These are phyloP conservation scores for Beauveria asiatica DNA, from an alignment of 2,329 filamentous ascomycete species.

Conservation along the genomic window DNA sequence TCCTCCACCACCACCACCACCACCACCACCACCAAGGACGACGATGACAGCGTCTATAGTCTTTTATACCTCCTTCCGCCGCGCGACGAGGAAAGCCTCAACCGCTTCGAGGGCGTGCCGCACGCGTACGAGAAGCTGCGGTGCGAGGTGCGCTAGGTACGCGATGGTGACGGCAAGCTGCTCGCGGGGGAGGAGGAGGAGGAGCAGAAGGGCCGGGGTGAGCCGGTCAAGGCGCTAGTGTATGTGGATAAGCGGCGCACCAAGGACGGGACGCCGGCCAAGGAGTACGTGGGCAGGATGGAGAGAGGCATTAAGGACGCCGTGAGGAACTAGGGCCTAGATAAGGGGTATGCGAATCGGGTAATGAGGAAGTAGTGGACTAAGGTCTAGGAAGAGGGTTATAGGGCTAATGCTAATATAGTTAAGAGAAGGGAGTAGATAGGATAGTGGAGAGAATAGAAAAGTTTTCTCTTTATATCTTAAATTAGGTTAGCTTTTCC, in stretches of 20 bases:
- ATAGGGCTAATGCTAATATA: no score
- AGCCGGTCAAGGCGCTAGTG: conserved; percentile 39
- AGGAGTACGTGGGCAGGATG: conserved; percentile 57
- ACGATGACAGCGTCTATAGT: conserved; percentile 41
- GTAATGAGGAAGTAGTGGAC: conserved; percentile 42
- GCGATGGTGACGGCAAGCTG: conserved; percentile 16
- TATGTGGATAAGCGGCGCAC: conserved; percentile 47
- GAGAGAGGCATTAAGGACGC: conserved; percentile 55
- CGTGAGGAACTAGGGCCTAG: conserved; percentile 41
- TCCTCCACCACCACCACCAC: not conserved
- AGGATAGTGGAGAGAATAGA: no score
- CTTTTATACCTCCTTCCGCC: conserved; percentile 44
- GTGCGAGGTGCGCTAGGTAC: conserved; percentile 25
- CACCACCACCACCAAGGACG: not conserved
- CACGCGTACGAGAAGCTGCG: conserved; percentile 47
- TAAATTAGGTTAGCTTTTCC: not conserved
- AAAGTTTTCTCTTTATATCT: not conserved
- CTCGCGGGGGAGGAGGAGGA: conserved; percentile 15
- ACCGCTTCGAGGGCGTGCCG: conserved; percentile 55
- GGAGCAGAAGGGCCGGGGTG: conserved; percentile 8
- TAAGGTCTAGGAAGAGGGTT: not conserved
- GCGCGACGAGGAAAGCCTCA: conserved; percentile 43
- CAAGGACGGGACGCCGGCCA: conserved; percentile 31
- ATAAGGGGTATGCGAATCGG: conserved; percentile 42
- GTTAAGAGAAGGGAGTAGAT: no score